phyloP scores from a whole-genome alignment of 768 basidiomycete genomes.

The Tulasnella sp. region DNA sequence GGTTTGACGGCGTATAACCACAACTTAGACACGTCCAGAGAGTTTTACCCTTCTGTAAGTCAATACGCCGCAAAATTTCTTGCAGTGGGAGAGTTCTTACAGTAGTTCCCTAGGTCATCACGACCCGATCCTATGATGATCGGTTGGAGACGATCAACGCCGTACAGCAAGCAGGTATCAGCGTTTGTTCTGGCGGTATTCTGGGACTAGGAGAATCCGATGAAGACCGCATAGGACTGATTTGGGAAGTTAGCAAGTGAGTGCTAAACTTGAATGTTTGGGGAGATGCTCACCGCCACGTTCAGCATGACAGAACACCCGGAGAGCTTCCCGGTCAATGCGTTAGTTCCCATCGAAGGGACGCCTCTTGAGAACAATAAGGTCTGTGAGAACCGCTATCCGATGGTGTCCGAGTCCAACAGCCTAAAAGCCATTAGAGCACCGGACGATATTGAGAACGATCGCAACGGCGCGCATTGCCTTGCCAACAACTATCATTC shows the following conservation, averaged over 20 bases:
- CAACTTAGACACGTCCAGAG: slow-evolving; percentile 94
- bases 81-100: too few species aligned
- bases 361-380: slow-evolving; percentile 89
- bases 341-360: slow-evolving; percentile 87
- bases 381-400: slow-evolving; percentile 31
- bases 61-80: neutral
- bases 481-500: slow-evolving; percentile 84
- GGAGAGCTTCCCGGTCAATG: slow-evolving; percentile 98
- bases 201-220: slow-evolving; percentile 88
- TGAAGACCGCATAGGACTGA: slow-evolving; percentile 79
- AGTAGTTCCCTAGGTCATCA: slow-evolving; percentile 89
- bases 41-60: slow-evolving; percentile 74
- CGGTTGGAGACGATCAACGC: slow-evolving; percentile 78
- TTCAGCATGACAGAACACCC: slow-evolving; percentile 85
- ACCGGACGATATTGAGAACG: slow-evolving; percentile 79
- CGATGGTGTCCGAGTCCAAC: neutral
- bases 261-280: slow-evolving; percentile 24
- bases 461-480: slow-evolving; percentile 92
- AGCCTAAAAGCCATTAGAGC: slow-evolving; percentile 50
- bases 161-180: slow-evolving; percentile 90
- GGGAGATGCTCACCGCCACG: neutral
- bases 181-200: slow-evolving; percentile 94
- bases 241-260: slow-evolving; percentile 85
- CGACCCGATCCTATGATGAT: slow-evolving; percentile 88
- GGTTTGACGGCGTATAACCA: slow-evolving; percentile 97